A percentile compares a stretch with the other conserved stretches of the same genome.
Conservation (phyloP, 139 green algal genomes). For the Trebouxia sp. region DNA sequence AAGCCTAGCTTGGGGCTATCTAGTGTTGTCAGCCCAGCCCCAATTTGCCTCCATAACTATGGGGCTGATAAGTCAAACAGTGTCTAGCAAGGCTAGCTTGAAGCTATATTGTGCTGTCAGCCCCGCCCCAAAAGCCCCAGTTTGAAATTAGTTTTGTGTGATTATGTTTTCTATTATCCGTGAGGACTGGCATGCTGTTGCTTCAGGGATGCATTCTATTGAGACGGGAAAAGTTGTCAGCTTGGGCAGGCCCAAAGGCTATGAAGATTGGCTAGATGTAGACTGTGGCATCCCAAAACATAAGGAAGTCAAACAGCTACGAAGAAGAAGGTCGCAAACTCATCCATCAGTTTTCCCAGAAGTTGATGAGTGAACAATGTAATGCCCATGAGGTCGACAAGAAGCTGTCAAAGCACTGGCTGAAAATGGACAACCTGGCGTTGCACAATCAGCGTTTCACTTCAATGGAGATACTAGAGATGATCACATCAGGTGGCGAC, state of each 20-base stretch:
- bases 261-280: conserved; percentile 16
- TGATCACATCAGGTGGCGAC: conserved; percentile 15
- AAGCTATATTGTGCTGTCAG: conserved; percentile 18
- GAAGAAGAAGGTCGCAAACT: conserved; percentile 23
- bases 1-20: conserved; percentile 15
- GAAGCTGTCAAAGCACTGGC: conserved; percentile 21
- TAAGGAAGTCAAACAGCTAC: conserved; percentile 24
- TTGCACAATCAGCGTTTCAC: conserved; percentile 22
- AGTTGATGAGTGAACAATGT: conserved; percentile 23
- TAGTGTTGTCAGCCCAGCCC: conserved; percentile 14
- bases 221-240: conserved; percentile 22
- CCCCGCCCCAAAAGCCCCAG: conserved; percentile 18
- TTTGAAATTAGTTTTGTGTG: conserved; percentile 21
- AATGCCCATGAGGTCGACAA: conserved; percentile 20
- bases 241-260: conserved; percentile 14
- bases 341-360: conserved; percentile 24
- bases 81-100: conserved; percentile 14
- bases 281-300: conserved; percentile 17
- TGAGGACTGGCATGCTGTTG: conserved; percentile 20
- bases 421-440: conserved; percentile 11
- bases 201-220: conserved; percentile 19
- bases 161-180: conserved; percentile 23
- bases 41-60: conserved; percentile 18
- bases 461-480: conserved; percentile 7
- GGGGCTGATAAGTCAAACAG: conserved; percentile 16